A percentile compares a stretch with the other conserved stretches of the same genome.
phyloP scores from a whole-genome alignment of 345 rosid species.

The Citrus mangshanensis region DNA sequence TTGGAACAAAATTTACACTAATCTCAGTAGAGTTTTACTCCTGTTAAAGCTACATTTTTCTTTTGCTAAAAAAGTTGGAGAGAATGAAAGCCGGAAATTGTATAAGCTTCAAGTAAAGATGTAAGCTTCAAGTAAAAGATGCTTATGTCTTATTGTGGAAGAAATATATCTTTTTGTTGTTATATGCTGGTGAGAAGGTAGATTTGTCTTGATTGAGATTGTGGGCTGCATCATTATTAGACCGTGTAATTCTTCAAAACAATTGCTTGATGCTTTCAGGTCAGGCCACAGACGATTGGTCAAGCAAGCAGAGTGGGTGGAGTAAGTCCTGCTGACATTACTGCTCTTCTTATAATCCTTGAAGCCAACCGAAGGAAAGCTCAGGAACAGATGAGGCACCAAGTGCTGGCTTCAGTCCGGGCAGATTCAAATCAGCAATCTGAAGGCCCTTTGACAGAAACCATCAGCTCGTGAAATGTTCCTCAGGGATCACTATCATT shows the following conservation, averaged over 20 bases:
- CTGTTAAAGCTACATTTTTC: not conserved
- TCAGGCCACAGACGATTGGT: constrained; percentile 86
- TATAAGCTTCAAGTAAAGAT: not conserved
- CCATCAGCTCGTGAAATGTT: constrained; percentile 24
- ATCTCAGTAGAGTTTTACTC: not conserved
- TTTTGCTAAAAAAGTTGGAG: not conserved
- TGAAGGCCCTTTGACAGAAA: constrained; percentile 27
- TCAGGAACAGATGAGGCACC: constrained; percentile 55
- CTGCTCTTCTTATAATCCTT: constrained; percentile 79
- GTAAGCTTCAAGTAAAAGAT: not conserved
- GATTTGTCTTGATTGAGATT: not conserved
- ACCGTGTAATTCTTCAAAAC: not conserved
- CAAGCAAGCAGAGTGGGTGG: constrained; percentile 97
- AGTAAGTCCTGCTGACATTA: constrained; percentile 93
- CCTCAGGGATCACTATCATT: not conserved
- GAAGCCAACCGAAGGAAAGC: constrained; percentile 72
- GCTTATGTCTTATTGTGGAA: not conserved
- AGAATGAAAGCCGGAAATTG: not conserved
- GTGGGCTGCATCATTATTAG: not conserved
- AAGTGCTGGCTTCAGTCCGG: constrained; percentile 34
- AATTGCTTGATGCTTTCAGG: constrained; percentile 42
- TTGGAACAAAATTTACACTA: not conserved
- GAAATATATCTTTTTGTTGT: not conserved
- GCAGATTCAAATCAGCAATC: constrained; percentile 28
- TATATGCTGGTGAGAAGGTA: not conserved